Conservation (phyloP, 306 rosid species). For the Trifolium repens region DNA sequence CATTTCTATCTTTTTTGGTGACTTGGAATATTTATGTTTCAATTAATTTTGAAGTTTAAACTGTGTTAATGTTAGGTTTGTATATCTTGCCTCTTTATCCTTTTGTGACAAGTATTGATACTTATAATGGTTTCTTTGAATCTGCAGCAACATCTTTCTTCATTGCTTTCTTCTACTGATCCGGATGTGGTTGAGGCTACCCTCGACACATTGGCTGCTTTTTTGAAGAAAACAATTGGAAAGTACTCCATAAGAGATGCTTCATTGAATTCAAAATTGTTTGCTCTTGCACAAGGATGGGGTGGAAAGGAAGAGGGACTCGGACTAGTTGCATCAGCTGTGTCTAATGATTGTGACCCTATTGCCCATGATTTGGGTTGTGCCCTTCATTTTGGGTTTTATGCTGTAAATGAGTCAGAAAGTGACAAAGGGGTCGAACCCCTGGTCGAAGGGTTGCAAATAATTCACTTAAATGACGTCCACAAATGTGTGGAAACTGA, state of each 20-base stretch:
- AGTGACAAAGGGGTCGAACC: slow-evolving; percentile 52
- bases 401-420: slow-evolving; percentile 67
- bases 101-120: slow-evolving; percentile 26
- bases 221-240: slow-evolving; percentile 91
- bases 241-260: slow-evolving; percentile 81
- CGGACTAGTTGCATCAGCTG: slow-evolving; percentile 85
- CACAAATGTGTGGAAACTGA: slow-evolving; percentile 71
- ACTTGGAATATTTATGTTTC: slow-evolving; percentile 10
- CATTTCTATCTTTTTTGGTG: slow-evolving; percentile 20
- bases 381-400: slow-evolving; percentile 95
- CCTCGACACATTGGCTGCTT: slow-evolving; percentile 86
- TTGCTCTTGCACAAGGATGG: slow-evolving; percentile 97
- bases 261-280: slow-evolving; percentile 83
- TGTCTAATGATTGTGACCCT: slow-evolving; percentile 67
- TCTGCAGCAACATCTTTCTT: slow-evolving; percentile 97
- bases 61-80: not conserved
- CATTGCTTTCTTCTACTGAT: slow-evolving; percentile 94
- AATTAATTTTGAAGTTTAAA: slow-evolving; percentile 18
- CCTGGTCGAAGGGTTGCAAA: slow-evolving; percentile 71
- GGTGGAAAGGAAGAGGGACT: slow-evolving; percentile 99
- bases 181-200: slow-evolving; percentile 95
- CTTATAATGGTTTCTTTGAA: slow-evolving; percentile 40
- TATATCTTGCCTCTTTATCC: slow-evolving; percentile 5
- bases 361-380: slow-evolving; percentile 77
- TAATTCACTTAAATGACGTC: slow-evolving; percentile 71